Percentiles rank a stretch among this genome's conserved stretches.
Evolutionary conservation across 768 basidiomycete species (phyloP).

Genomic region (Boletus reticulatus): DNA sequence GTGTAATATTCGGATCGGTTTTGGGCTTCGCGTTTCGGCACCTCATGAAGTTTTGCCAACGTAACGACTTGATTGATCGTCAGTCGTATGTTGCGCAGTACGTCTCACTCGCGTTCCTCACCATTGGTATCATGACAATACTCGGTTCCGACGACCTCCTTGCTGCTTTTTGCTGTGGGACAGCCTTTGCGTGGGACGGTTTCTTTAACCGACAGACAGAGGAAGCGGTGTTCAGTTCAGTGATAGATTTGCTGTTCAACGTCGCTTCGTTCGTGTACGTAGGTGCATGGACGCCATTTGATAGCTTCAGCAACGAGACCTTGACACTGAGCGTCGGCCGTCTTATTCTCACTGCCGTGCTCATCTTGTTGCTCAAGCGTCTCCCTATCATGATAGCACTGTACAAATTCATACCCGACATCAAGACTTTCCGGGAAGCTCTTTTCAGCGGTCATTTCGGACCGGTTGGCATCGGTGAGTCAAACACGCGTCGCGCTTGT

Average conservation of each 20-base stretch:
- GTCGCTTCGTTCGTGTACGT: conserved; percentile 94
- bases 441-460: conserved; percentile 96
- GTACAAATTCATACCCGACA: conserved; percentile 93
- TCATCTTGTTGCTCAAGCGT: conserved; percentile 79
- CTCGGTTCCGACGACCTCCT: conserved; percentile 93
- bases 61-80: conserved; percentile 83
- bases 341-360: conserved; percentile 76
- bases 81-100: conserved; percentile 96
- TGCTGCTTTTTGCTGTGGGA: conserved; percentile 92
- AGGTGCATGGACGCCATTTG: conserved; percentile 97
- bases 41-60: conserved; percentile 91
- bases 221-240: conserved; percentile 92
- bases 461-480: conserved; percentile 72
- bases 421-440: conserved; percentile 93
- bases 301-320: conserved; percentile 61
- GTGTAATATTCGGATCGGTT: conserved; percentile 67
- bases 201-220: conserved; percentile 94
- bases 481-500: background rate
- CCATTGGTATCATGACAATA: conserved; percentile 80
- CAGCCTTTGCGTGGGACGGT: conserved; percentile 96
- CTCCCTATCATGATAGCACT: conserved; percentile 81
- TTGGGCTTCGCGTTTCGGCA: conserved; percentile 81
- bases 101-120: conserved; percentile 76
- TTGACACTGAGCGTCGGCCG: conserved; percentile 81
- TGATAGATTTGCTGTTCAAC: conserved; percentile 95